phyloP scores from a whole-genome alignment of 2,329 filamentous ascomycete species.

The Aspergillus aculeatinus region DNA sequence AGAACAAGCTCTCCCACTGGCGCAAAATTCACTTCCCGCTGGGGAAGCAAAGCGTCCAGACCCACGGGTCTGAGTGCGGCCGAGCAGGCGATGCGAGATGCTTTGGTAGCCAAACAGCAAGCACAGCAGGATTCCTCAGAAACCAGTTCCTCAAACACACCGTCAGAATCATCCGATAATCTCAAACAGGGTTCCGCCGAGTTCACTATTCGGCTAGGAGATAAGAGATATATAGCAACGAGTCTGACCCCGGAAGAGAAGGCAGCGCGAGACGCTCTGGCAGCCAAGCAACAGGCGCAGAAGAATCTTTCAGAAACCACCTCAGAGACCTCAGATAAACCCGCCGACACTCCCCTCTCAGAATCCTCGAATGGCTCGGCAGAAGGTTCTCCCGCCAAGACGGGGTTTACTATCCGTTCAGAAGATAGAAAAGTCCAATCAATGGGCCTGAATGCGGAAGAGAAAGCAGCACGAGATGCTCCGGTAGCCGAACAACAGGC shows the following conservation, averaged over 20 bases:
- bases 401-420: constrained; percentile 19
- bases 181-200: too few relatives aligned
- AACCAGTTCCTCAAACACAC: background rate
- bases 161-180: too few relatives aligned
- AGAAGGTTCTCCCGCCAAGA: constrained; percentile 16
- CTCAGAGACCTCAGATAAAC: too few relatives aligned
- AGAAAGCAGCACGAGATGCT: constrained; percentile 32
- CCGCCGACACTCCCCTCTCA: constrained; percentile 27
- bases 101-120: constrained; percentile 22
- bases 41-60: constrained; percentile 16
- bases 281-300: too few relatives aligned
- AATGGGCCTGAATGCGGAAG: constrained; percentile 31
- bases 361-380: constrained; percentile 25
- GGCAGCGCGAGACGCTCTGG: background rate
- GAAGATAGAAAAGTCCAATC: constrained; percentile 16
- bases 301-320: background rate
- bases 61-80: constrained; percentile 30
- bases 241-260: background rate
- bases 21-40: constrained; percentile 32
- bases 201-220: background rate
- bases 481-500: constrained; percentile 14
- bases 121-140: background rate
- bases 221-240: background rate
- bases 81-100: constrained; percentile 33
- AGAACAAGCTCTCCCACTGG: constrained; percentile 22